A percentile compares a stretch with the other conserved stretches of the same genome.
These are phyloP conservation scores for Boletus holoroseus DNA, from an alignment of 1,284 basidiomycete species.

Conservation along the genomic window DNA sequence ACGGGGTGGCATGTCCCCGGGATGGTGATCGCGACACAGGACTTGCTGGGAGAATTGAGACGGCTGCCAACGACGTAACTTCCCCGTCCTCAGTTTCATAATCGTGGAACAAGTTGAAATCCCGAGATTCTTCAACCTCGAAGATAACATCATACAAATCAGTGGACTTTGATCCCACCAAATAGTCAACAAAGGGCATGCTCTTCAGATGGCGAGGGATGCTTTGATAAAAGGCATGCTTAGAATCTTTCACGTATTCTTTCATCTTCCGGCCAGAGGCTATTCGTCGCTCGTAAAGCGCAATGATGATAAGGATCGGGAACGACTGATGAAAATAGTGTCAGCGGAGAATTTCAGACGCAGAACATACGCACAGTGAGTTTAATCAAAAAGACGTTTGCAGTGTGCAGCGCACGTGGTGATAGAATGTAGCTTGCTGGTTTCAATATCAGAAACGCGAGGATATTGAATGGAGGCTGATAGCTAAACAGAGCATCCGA, in stretches of 20 bases:
- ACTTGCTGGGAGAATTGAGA: slow-evolving; percentile 14
- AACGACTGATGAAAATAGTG: slow-evolving; percentile 47
- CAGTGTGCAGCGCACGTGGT: slow-evolving; percentile 68
- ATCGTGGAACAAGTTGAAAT: slow-evolving; percentile 48
- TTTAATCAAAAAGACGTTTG: slow-evolving; percentile 81
- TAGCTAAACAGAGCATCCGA: slow-evolving; percentile 88
- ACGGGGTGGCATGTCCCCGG: not conserved
- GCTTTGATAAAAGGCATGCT: slow-evolving; percentile 53
- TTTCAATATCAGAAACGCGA: slow-evolving; percentile 73
- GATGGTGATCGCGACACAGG: slow-evolving; percentile 13
- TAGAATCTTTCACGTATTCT: slow-evolving; percentile 46
- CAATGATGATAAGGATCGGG: slow-evolving; percentile 74
- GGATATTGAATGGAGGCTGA: slow-evolving; percentile 79
- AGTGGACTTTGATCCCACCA: slow-evolving; percentile 59
- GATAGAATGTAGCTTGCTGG: slow-evolving; percentile 69
- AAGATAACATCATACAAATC: slow-evolving; percentile 74
- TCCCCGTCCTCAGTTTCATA: slow-evolving; percentile 36
- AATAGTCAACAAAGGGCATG: slow-evolving; percentile 65
- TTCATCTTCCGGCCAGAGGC: slow-evolving; percentile 46
- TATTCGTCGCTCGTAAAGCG: slow-evolving; percentile 74
- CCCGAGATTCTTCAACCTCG: slow-evolving; percentile 55
- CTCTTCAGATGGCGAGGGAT: slow-evolving; percentile 66
- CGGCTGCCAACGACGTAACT: slow-evolving; percentile 7
- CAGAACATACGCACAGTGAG: slow-evolving; percentile 40
- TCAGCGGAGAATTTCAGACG: slow-evolving; percentile 4